phyloP scores from a whole-genome alignment of 495 filamentous ascomycete genomes.

The Chaetomium fimeti region DNA sequence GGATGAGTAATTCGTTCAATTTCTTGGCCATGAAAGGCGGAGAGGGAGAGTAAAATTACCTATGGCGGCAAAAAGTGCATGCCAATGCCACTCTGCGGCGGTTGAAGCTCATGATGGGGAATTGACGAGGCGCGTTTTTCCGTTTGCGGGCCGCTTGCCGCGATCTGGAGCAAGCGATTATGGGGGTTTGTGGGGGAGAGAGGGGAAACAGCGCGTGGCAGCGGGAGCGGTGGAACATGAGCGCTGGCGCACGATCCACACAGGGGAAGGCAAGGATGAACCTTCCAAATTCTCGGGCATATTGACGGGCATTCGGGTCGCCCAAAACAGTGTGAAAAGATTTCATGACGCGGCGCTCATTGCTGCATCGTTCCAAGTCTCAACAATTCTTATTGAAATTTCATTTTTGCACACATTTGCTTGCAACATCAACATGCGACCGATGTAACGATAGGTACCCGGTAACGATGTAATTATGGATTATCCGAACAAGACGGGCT shows the following conservation, averaged over 20 bases:
- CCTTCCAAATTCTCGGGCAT: too few species aligned
- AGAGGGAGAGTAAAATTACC: background rate
- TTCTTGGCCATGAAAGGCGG: background rate
- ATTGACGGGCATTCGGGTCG: background rate
- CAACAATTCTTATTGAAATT: background rate
- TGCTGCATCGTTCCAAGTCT: background rate
- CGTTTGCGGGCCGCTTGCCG: constrained; percentile 10
- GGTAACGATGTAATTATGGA: too few species aligned
- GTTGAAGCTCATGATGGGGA: constrained; percentile 14
- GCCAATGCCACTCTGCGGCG: constrained; percentile 9
- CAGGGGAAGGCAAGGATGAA: background rate
- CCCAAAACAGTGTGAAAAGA: background rate
- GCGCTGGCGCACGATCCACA: background rate
- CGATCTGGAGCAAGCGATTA: background rate
- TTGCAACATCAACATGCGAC: too few species aligned
- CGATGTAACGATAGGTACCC: too few species aligned
- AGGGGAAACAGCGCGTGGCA: background rate
- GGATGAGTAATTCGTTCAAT: background rate
- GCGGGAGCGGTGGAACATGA: too few species aligned
- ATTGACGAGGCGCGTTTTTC: background rate
- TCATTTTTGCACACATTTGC: background rate
- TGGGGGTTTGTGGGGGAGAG: background rate
- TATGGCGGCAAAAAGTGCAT: constrained; percentile 5
- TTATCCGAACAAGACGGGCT: too few species aligned
- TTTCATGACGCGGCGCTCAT: background rate